A percentile compares a stretch with the other conserved stretches of the same genome.
Conservation (phyloP, 1,139 yeast genomes). For the Yamadazyma mexicana region DNA sequence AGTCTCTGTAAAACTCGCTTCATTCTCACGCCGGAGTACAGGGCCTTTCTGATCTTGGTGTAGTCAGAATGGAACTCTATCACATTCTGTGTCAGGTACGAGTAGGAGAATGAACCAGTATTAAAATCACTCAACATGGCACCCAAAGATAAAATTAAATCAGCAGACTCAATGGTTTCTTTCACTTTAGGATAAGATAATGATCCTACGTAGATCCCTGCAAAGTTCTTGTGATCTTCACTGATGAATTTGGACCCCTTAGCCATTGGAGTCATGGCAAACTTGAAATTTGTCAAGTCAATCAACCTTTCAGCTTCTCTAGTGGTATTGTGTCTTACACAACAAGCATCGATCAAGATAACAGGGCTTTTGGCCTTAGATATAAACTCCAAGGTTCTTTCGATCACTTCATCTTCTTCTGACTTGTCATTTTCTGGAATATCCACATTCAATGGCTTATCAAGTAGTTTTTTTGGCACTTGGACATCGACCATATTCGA, state of each 20-base stretch:
- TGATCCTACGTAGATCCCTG: slow-evolving; percentile 35
- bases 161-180: slow-evolving; percentile 29
- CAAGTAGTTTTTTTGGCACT: slow-evolving; percentile 30
- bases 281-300: slow-evolving; percentile 30
- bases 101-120: slow-evolving; percentile 42
- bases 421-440: slow-evolving; percentile 28
- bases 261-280: slow-evolving; percentile 35
- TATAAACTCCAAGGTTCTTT: slow-evolving; percentile 27
- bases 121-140: slow-evolving; percentile 41
- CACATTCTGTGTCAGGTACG: slow-evolving; percentile 35
- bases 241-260: slow-evolving; percentile 30
- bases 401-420: slow-evolving; percentile 34
- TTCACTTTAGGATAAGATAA: slow-evolving; percentile 33
- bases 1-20: slow-evolving; percentile 28
- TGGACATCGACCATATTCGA: slow-evolving; percentile 37
- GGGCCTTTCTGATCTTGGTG: slow-evolving; percentile 35
- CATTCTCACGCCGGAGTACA: slow-evolving; percentile 38
- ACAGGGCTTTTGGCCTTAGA: slow-evolving; percentile 30
- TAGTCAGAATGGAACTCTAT: slow-evolving; percentile 43
- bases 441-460: slow-evolving; percentile 31
- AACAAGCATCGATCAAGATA: slow-evolving; percentile 39
- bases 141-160: slow-evolving; percentile 33
- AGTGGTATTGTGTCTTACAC: slow-evolving; percentile 33
- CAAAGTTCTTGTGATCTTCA: slow-evolving; percentile 27
- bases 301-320: slow-evolving; percentile 31